These are phyloP conservation scores for Sesbania bispinosa DNA, from an alignment of 306 rosid species.

Conservation along the genomic window DNA sequence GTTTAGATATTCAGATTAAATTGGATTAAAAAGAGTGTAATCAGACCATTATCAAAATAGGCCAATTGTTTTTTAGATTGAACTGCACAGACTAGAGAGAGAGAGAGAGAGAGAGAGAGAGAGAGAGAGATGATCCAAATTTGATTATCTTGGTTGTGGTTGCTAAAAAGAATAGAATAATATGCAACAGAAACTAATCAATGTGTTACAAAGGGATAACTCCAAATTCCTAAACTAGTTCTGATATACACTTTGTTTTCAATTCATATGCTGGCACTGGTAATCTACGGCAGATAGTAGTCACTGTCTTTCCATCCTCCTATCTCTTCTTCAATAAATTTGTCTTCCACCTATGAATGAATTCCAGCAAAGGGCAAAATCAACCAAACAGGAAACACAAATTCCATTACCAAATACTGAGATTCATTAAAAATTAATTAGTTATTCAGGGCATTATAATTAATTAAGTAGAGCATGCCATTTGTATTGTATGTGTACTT, in stretches of 20 bases:
- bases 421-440: too few relatives aligned
- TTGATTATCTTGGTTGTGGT: neutral
- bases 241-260: neutral
- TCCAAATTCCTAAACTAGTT: neutral
- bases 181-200: neutral
- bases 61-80: too few relatives aligned
- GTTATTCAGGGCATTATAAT: too few relatives aligned
- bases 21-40: too few relatives aligned
- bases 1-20: too few relatives aligned
- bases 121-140: too few relatives aligned
- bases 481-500: too few relatives aligned
- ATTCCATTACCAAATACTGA: neutral
- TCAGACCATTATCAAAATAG: too few relatives aligned
- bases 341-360: constrained; percentile 42
- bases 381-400: constrained; percentile 1
- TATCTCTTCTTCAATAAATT: constrained; percentile 33
- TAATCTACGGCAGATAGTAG: neutral
- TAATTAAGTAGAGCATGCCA: too few relatives aligned
- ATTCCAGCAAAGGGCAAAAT: constrained; percentile 15
- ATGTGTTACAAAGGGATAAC: neutral
- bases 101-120: too few relatives aligned
- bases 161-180: neutral
- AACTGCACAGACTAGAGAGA: too few relatives aligned
- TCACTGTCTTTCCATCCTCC: constrained; percentile 82
- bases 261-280: neutral